Evolutionary conservation across 2,329 filamentous ascomycete genomes (phyloP).

Genomic region (Orbilia blumenaviensis): DNA sequence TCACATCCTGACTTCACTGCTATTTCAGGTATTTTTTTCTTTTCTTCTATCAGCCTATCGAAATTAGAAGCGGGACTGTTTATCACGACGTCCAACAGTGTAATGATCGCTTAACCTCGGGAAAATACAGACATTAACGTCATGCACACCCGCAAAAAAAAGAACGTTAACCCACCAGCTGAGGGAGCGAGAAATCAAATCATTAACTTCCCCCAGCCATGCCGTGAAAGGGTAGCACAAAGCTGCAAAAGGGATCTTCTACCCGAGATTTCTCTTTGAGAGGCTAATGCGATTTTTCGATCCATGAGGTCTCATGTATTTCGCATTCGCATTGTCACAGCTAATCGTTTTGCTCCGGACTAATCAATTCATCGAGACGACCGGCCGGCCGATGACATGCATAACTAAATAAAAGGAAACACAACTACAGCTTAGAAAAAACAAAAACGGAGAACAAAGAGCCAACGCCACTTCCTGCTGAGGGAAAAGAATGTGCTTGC

Average conservation of each 20-base stretch:
- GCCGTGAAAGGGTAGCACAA: neutral
- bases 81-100: neutral
- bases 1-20: too few species aligned
- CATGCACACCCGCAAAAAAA: neutral
- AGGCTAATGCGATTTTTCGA: constrained; percentile 1
- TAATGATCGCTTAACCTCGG: constrained; percentile 4
- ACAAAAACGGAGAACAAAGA: neutral
- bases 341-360: constrained; percentile 10
- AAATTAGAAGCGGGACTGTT: too few species aligned
- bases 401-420: too few species aligned
- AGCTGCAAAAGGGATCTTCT: neutral
- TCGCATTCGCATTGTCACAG: neutral
- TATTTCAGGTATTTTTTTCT: too few species aligned
- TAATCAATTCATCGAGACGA: constrained; percentile 18
- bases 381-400: constrained; percentile 45
- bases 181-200: neutral
- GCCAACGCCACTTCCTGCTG: neutral
- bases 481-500: neutral
- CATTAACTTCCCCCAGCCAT: neutral
- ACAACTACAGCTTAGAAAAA: too few species aligned
- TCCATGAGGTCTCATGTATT: neutral
- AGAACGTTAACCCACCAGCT: neutral
- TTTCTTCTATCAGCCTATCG: too few species aligned
- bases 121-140: neutral
- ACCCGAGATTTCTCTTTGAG: neutral